These are phyloP conservation scores for Ceratorhiza oryzae-sativae DNA, from an alignment of 1,284 basidiomycete genomes.

Conservation along the genomic window DNA sequence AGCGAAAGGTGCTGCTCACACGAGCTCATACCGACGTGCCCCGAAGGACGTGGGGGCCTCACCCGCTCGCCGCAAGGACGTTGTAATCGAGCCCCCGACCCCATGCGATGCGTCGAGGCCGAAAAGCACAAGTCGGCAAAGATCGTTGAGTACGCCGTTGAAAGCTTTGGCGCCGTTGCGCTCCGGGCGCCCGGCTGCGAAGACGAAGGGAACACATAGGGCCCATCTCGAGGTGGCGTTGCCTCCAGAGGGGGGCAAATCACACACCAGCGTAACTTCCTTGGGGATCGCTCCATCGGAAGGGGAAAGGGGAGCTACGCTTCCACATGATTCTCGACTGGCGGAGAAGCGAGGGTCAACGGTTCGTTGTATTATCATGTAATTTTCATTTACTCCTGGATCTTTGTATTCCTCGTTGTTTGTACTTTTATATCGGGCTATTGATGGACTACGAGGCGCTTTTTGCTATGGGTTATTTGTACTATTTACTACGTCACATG, in stretches of 20 bases:
- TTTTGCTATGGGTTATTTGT: neutral
- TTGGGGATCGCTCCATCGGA: neutral
- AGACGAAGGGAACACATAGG: neutral
- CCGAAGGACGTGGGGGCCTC: neutral
- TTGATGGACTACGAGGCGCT: neutral
- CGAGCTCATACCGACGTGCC: neutral
- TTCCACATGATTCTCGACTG: too few species aligned
- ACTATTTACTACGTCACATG: conserved; percentile 4
- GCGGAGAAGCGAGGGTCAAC: neutral
- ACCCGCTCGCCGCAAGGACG: neutral
- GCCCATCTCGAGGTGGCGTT: neutral
- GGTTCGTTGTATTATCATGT: conserved; percentile 29
- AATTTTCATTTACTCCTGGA: neutral
- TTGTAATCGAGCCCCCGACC: neutral
- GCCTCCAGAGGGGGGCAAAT: neutral
- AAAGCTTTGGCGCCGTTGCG: neutral
- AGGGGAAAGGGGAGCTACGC: neutral
- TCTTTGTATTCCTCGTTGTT: conserved; percentile 1
- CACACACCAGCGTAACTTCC: neutral
- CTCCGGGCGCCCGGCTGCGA: neutral
- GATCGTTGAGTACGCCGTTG: neutral
- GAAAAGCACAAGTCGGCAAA: neutral
- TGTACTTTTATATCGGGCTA: conserved; percentile 12
- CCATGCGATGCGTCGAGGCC: neutral
- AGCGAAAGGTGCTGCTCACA: neutral